Evolutionary conservation across 1,139 yeast genomes (phyloP).

Genomic region (Hemisphaericaspora xylofermentans): DNA sequence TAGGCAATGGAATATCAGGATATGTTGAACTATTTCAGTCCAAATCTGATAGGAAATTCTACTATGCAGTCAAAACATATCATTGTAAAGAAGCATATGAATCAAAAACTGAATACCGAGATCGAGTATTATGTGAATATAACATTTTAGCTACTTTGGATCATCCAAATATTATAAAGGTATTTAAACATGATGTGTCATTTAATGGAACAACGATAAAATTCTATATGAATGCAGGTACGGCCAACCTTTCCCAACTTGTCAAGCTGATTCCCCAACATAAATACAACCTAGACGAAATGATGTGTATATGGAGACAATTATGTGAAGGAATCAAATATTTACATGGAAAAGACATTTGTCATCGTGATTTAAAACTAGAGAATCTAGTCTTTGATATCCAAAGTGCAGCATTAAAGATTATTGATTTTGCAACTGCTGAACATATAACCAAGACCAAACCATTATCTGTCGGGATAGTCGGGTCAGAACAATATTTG

Average conservation of each 20-base stretch:
- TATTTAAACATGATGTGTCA: conserved; percentile 23
- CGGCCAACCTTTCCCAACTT: conserved; percentile 20
- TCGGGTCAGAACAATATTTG: conserved; percentile 45
- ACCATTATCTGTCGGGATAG: conserved; percentile 40
- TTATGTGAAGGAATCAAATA: conserved; percentile 31
- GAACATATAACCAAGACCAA: conserved; percentile 11
- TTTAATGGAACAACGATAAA: conserved; percentile 20
- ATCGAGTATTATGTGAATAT: conserved; percentile 40
- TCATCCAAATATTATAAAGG: conserved; percentile 38
- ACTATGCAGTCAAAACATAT: conserved; percentile 44
- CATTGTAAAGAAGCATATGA: conserved; percentile 30
- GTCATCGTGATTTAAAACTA: conserved; percentile 46
- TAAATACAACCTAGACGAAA: conserved; percentile 16
- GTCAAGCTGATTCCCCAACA: conserved; percentile 11
- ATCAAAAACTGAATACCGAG: conserved; percentile 32
- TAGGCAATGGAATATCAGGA: conserved; percentile 41
- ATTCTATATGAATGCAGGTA: conserved; percentile 37
- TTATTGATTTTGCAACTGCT: conserved; percentile 42
- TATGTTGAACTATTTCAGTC: conserved; percentile 34
- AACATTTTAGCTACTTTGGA: conserved; percentile 23
- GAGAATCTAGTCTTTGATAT: conserved; percentile 36
- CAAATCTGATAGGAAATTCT: conserved; percentile 13
- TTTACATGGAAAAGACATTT: conserved; percentile 29
- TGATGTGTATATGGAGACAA: conserved; percentile 37
- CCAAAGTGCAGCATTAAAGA: conserved; percentile 25